A percentile compares a stretch with the other conserved stretches of the same genome.
Conservation (phyloP, 352 stramenopile genomes). For the Phytophthora lateralis region DNA sequence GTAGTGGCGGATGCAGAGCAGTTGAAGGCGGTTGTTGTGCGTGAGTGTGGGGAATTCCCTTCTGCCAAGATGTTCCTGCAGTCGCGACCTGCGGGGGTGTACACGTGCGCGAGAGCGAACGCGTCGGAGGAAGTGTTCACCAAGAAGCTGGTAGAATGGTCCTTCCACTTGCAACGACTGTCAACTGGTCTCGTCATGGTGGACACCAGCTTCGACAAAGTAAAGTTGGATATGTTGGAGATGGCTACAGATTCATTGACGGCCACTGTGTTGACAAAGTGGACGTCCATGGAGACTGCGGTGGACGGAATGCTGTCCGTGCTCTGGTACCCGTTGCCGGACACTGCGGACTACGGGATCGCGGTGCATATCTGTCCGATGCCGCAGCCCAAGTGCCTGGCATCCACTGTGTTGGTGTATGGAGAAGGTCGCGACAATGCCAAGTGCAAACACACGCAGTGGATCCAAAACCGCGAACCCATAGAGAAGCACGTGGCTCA, state of each 20-base stretch:
- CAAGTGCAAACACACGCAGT: conserved; percentile 72
- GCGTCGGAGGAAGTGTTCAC: conserved; percentile 5
- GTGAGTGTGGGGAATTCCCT: conserved; percentile 15
- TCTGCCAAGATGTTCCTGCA: conserved; percentile 60
- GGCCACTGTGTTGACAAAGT: conserved; percentile 13
- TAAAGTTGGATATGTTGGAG: conserved; percentile 26
- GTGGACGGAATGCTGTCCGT: conserved; percentile 68
- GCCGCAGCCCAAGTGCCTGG: conserved; percentile 44
- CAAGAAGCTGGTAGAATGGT: conserved; percentile 46
- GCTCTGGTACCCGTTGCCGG: conserved; percentile 51
- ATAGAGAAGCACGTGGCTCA: conserved; percentile 47
- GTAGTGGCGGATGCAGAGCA: background rate
- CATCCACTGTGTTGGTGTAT: conserved; percentile 57
- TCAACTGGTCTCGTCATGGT: conserved; percentile 28
- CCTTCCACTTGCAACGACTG: conserved; percentile 66
- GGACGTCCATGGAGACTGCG: conserved; percentile 1
- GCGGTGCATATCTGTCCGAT: conserved; percentile 63
- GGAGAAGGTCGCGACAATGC: conserved; percentile 51
- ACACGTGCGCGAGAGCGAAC: conserved; percentile 62
- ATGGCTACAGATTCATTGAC: conserved; percentile 16
- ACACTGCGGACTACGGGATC: conserved; percentile 36
- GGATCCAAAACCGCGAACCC: conserved; percentile 59
- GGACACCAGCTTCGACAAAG: background rate
- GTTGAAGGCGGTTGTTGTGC: conserved; percentile 2
- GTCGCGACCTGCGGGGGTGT: conserved; percentile 53